Evolutionary conservation across 495 filamentous ascomycete species (phyloP).

Genomic region (Ascobolus immersus): DNA sequence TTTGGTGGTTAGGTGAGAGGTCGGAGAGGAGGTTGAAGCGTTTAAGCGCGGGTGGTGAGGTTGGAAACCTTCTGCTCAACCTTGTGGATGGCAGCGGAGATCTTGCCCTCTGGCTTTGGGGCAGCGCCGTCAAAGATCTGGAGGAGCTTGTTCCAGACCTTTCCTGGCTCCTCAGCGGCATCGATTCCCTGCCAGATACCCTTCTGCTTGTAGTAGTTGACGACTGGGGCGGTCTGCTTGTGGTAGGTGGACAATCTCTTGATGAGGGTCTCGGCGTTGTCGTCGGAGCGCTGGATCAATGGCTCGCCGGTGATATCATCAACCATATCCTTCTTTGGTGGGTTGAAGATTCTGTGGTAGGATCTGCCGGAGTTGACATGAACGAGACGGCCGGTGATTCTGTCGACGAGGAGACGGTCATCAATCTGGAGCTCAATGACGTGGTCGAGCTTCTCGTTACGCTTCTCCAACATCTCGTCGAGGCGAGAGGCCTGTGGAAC

Average conservation of each 20-base stretch:
- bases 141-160: slow-evolving; percentile 82
- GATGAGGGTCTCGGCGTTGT: slow-evolving; percentile 91
- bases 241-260: slow-evolving; percentile 90
- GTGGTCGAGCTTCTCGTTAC: slow-evolving; percentile 62
- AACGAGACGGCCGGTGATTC: slow-evolving; percentile 87
- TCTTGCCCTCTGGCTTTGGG: too few species aligned
- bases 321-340: slow-evolving; percentile 78
- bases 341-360: slow-evolving; percentile 97
- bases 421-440: slow-evolving; percentile 93
- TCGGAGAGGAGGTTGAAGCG: too few species aligned
- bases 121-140: slow-evolving; percentile 64
- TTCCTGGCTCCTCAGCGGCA: slow-evolving; percentile 82
- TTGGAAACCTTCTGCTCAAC: too few species aligned
- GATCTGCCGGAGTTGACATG: slow-evolving; percentile 85
- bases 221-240: slow-evolving; percentile 74
- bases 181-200: slow-evolving; percentile 93
- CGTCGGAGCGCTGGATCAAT: slow-evolving; percentile 81
- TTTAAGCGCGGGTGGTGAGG: too few species aligned
- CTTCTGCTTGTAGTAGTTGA: slow-evolving; percentile 84
- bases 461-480: slow-evolving; percentile 59
- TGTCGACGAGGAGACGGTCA: slow-evolving; percentile 69
- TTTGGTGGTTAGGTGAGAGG: too few species aligned
- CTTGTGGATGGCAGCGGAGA: too few species aligned
- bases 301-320: slow-evolving; percentile 95
- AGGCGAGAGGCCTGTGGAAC: slow-evolving; percentile 84